Conservation (phyloP, 495 filamentous ascomycete species). For the Talaromyces adpressus region DNA sequence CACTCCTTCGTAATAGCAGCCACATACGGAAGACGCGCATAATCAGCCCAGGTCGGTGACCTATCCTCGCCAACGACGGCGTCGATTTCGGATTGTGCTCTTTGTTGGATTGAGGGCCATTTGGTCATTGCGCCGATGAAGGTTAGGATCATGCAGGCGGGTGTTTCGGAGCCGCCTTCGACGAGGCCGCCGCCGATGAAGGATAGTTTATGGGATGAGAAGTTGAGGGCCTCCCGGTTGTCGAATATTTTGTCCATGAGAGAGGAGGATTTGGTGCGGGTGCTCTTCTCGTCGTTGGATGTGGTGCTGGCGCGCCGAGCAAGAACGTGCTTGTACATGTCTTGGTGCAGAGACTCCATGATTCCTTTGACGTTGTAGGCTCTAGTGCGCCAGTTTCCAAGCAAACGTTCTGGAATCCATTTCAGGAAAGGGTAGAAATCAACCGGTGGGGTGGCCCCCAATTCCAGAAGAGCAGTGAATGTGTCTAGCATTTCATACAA, state of each 20-base stretch:
- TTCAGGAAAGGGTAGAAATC: constrained; percentile 38
- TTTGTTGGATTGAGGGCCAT: constrained; percentile 30
- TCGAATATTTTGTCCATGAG: constrained; percentile 41
- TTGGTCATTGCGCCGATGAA: constrained; percentile 39
- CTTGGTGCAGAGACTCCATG: constrained; percentile 24
- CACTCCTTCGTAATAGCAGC: constrained; percentile 33
- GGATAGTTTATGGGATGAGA: constrained; percentile 27
- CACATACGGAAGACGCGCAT: constrained; percentile 30
- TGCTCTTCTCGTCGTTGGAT: not conserved
- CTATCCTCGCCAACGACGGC: constrained; percentile 22
- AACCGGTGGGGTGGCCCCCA: constrained; percentile 39
- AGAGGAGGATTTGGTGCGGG: not conserved
- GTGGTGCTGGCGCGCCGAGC: not conserved
- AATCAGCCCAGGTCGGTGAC: constrained; percentile 30
- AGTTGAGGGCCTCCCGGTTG: constrained; percentile 16
- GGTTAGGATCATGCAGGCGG: constrained; percentile 17
- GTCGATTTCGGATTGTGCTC: constrained; percentile 28
- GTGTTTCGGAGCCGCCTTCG: constrained; percentile 42
- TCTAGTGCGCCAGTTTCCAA: constrained; percentile 31
- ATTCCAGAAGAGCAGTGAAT: constrained; percentile 34
- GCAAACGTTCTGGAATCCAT: constrained; percentile 27
- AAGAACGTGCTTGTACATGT: constrained; percentile 18
- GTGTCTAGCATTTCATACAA: constrained; percentile 35
- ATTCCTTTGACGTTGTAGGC: constrained; percentile 18
- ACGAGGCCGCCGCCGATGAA: constrained; percentile 23